phyloP scores from a whole-genome alignment of 148 eudicot genomes.

The Silene latifolia region DNA sequence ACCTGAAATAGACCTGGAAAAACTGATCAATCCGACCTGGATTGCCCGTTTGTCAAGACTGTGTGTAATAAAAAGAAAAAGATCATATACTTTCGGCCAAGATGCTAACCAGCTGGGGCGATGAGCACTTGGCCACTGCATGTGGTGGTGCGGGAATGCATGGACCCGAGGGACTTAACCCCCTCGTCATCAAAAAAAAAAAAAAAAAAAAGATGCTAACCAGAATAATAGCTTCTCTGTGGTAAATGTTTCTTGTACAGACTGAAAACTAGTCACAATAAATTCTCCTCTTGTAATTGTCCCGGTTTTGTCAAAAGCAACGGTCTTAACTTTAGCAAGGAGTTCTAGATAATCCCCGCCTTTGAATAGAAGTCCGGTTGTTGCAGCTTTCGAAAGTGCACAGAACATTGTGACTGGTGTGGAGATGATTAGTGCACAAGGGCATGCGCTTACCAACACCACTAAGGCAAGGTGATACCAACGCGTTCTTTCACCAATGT shows the following conservation, averaged over 20 bases:
- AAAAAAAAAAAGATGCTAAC: constrained; percentile 26
- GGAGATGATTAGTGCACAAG: constrained; percentile 44
- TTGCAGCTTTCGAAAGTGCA: constrained; percentile 42
- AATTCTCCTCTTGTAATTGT: constrained; percentile 44
- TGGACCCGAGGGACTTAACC: too few species aligned
- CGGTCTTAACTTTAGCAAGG: constrained; percentile 40
- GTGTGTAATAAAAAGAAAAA: not conserved
- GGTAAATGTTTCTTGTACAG: constrained; percentile 28
- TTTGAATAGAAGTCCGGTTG: constrained; percentile 41
- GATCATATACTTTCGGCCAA: not conserved
- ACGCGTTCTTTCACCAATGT: constrained; percentile 18
- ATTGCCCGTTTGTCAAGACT: not conserved
- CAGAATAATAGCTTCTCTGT: constrained; percentile 33
- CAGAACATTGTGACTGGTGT: constrained; percentile 45
- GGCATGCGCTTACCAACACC: constrained; percentile 44
- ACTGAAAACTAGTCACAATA: constrained; percentile 33
- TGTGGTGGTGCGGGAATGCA: too few species aligned
- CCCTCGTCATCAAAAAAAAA: too few species aligned
- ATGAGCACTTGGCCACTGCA: too few species aligned
- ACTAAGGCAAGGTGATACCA: constrained; percentile 44
- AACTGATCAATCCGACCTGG: too few species aligned
- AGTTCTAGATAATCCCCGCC: constrained; percentile 46
- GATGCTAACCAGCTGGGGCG: constrained; percentile 36
- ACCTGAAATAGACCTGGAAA: too few species aligned
- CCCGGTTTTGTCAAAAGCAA: constrained; percentile 48